These are phyloP conservation scores for Zopfia rhizophila DNA, from an alignment of 2,329 filamentous ascomycete species.

Conservation along the genomic window DNA sequence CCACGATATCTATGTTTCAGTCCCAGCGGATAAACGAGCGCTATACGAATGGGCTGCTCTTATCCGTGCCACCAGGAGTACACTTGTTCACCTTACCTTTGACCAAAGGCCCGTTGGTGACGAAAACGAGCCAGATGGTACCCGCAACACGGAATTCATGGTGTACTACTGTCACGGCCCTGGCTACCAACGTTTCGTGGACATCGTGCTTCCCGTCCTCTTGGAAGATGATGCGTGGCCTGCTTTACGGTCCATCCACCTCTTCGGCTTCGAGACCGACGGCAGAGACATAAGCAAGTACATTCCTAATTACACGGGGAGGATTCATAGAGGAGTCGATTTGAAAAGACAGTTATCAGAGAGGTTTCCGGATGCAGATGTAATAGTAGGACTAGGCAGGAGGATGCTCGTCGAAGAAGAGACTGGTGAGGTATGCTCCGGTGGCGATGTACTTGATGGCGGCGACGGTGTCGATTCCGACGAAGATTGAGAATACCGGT, in stretches of 20 bases:
- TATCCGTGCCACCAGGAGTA: constrained; percentile 5
- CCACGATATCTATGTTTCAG: constrained; percentile 5
- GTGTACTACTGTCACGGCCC: constrained; percentile 3
- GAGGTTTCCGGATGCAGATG: neutral
- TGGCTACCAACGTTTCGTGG: constrained; percentile 16
- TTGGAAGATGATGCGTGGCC: constrained; percentile 22
- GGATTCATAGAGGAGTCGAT: neutral
- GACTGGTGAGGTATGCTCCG: too few relatives aligned
- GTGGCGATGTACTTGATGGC: too few relatives aligned
- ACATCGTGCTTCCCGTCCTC: constrained; percentile 19
- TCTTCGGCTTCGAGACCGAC: constrained; percentile 29
- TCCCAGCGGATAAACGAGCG: constrained; percentile 1
- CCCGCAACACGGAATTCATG: constrained; percentile 16
- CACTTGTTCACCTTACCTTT: constrained; percentile 12
- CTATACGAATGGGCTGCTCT: constrained; percentile 20
- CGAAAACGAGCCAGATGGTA: constrained; percentile 10
- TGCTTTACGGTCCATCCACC: constrained; percentile 11
- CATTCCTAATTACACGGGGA: neutral
- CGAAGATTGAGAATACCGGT: too few relatives aligned
- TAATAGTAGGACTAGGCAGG: neutral
- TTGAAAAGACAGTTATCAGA: neutral
- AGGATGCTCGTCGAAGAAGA: constrained; percentile 1
- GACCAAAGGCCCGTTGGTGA: constrained; percentile 18
- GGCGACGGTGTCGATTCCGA: too few relatives aligned
- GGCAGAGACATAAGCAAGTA: neutral